Evolutionary conservation across 2,329 filamentous ascomycete species (phyloP), one percentile per base, ranked within the genome.

Genomic region (Fusarium sp.): DNA sequence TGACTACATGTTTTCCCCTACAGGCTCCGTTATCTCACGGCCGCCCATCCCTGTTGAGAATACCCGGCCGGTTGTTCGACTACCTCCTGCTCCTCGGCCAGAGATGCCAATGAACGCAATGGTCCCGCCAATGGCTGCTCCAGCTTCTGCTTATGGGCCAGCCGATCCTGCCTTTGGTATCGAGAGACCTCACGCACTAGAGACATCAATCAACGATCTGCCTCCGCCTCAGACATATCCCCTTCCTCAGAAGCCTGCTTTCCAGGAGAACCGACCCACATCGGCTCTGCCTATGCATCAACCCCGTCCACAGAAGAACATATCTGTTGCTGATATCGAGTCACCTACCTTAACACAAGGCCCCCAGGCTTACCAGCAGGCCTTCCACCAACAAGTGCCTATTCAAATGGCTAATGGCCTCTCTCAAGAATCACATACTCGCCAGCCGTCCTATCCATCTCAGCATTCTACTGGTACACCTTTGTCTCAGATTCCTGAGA

Each of bases 331-430:
- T 63, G 94, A 94, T 76, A 97, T 98, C 75, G 96, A 98, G 81
- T 93, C 93, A 12, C 94, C 95, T 7, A 90, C 89, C 9, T 86
- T 83, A 75, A 82, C 56, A 85, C 85, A 76, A 86, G 74, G 84
- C 90, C 82, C 44, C 36, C 93, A 94, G 76, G 93, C 94, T 1
- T 97, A 97, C 76, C 92, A 95, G 76, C 93, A 95, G 79, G 93
- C 95, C 0, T 98, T 98, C 86, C 94, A 97, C 75, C 95, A 97
- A 76, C 95, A 98, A 81, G 91, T 97, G n/a, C 95, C 95, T 4
- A 83, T 91, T 7, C 92, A 95, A 74, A 88, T 94, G 45, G 81
- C 84, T 42, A 89, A 88, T 66, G 83, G 84, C 29, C 87, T 88
- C 52, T 82, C 84, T 10, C 86, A 90, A 44, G 84, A 93, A 64